Conservation (phyloP, 2,329 filamentous ascomycete species). For the Sporothrix inflata region DNA sequence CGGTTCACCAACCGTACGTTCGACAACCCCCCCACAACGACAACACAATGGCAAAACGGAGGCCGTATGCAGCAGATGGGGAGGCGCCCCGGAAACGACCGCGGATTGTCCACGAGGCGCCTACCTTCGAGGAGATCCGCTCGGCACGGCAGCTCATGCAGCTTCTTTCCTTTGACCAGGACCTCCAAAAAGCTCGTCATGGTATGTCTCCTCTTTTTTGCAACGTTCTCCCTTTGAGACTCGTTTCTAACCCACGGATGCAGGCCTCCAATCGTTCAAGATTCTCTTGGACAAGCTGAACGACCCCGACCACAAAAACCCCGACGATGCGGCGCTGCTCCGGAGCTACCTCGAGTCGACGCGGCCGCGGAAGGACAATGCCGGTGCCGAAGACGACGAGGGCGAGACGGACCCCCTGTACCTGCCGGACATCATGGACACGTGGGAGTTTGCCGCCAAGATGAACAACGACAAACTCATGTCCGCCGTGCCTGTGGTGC, state of each 20-base stretch:
- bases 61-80: slow-evolving; percentile 46
- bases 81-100: slow-evolving; percentile 55
- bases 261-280: slow-evolving; percentile 71
- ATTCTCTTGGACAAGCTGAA: slow-evolving; percentile 69
- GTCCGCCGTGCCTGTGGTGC: slow-evolving; percentile 76
- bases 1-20: not conserved
- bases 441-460: slow-evolving; percentile 81
- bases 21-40: not conserved
- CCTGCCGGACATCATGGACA: slow-evolving; percentile 80
- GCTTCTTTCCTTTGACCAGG: slow-evolving; percentile 72
- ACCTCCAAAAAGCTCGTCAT: slow-evolving; percentile 67
- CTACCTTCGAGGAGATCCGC: slow-evolving; percentile 63
- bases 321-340: slow-evolving; percentile 61
- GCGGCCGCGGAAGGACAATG: slow-evolving; percentile 40
- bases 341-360: slow-evolving; percentile 66
- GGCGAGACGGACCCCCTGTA: slow-evolving; percentile 64
- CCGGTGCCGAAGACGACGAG: slow-evolving; percentile 49
- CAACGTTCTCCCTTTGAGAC: not conserved
- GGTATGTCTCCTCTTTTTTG: slow-evolving; percentile 47
- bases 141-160: slow-evolving; percentile 69
- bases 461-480: slow-evolving; percentile 79
- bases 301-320: slow-evolving; percentile 51
- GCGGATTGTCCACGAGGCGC: slow-evolving; percentile 59
- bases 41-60: slow-evolving; percentile 51
- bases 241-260: not conserved